Base-by-base conservation (phyloP, 495 filamentous ascomycete species). In the Xylaria acuta region DNA sequence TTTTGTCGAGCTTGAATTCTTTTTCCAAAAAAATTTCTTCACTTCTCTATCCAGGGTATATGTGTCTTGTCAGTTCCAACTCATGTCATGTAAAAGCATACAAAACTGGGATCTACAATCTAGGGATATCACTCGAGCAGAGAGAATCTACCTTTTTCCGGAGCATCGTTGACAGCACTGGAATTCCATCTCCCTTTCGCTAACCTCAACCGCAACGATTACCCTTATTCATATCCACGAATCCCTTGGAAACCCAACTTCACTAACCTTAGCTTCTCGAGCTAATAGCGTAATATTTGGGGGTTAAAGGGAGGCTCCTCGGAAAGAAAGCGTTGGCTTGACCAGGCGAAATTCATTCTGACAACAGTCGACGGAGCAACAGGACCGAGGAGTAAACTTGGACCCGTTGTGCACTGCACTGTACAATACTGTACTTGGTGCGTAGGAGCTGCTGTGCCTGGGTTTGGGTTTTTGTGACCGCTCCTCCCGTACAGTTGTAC, bases 401-500 rank as follows among this genome's bases (percentile, higher is more conserved):
- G n/a, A 5, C n/a, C n/a, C n/a, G n/a, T n/a, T n/a, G n/a, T n/a
- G n/a, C n/a, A n/a, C n/a, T n/a, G n/a, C n/a, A n/a, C n/a, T n/a
- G n/a, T n/a, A n/a, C n/a, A n/a, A n/a, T n/a, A 54, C 25, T 54
- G 25, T 27, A 22, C n/a, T 51, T 25, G 47, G 45, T n/a, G n/a
- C n/a, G 4, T 47, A 47, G 18, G 25, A 59, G 9, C 58, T 64
- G 60, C 38, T 43, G 36, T 41, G n/a, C 60, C 22, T 43, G 38
- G n/a, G 34, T n/a, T 43, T 43, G 22, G 60, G 36, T 30, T 43
- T 64, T 32, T 64, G 60, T 64, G 60, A 43, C 60, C 38, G 38
- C 60, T 56, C 27, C 12, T 18, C 1, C 12, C 11, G 25, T 30
- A 27, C 4, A 56, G 25, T 27, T 56, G 53, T 60, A 60, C 56